A percentile compares a stretch with the other conserved stretches of the same genome.
These are phyloP conservation scores for Candida wancherniae DNA, from an alignment of 805 yeast species.

Conservation along the genomic window DNA sequence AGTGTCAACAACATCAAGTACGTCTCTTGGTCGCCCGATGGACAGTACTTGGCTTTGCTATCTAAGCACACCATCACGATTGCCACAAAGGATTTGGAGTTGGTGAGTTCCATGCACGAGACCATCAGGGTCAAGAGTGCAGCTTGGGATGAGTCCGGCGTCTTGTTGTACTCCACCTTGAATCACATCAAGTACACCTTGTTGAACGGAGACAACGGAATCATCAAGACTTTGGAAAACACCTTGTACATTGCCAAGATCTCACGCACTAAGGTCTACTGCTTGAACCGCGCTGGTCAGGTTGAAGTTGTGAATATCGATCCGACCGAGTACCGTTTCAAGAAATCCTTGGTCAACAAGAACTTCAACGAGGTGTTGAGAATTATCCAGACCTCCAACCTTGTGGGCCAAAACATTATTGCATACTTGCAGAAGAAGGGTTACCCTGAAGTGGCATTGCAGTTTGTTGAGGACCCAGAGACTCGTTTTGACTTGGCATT, in stretches of 20 bases:
- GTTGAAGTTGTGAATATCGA: conserved; percentile 78
- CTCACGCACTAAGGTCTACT: conserved; percentile 64
- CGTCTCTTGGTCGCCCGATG: conserved; percentile 83
- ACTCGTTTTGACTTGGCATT: conserved; percentile 93
- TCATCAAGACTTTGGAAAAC: conserved; percentile 84
- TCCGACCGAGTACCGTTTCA: conserved; percentile 96
- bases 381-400: conserved; percentile 78
- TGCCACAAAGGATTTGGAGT: conserved; percentile 72
- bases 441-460: conserved; percentile 94
- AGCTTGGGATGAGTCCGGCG: conserved; percentile 94
- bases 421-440: conserved; percentile 93
- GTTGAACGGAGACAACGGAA: conserved; percentile 92
- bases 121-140: conserved; percentile 96
- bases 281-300: conserved; percentile 80
- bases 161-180: conserved; percentile 86
- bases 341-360: conserved; percentile 83
- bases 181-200: conserved; percentile 93
- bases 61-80: conserved; percentile 91
- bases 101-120: conserved; percentile 84
- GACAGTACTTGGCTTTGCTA: conserved; percentile 79
- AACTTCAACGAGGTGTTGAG: conserved; percentile 90
- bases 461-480: conserved; percentile 94
- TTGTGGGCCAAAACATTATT: conserved; percentile 96
- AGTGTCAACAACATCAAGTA: conserved; percentile 79
- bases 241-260: conserved; percentile 80